These are phyloP conservation scores for Clitocybe nebularis DNA, from an alignment of 1,284 basidiomycete genomes.

Conservation along the genomic window DNA sequence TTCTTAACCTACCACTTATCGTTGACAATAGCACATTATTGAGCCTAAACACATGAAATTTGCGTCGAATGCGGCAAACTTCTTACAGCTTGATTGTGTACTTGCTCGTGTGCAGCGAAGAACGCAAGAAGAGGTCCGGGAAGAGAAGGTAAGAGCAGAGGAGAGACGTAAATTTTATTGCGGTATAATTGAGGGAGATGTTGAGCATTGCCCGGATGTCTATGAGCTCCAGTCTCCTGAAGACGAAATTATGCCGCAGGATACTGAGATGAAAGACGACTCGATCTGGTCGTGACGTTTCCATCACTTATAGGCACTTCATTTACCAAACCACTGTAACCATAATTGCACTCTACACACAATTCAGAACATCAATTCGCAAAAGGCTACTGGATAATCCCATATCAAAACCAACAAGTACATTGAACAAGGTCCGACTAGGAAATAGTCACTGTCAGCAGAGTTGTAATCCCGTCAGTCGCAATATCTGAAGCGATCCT, in stretches of 20 bases:
- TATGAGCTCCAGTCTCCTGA: no score
- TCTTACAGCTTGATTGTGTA: conserved; percentile 77
- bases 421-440: neutral
- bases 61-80: conserved; percentile 79
- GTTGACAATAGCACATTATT: conserved; percentile 66
- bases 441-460: conserved; percentile 29
- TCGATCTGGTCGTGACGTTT: neutral
- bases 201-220: neutral
- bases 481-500: conserved; percentile 27
- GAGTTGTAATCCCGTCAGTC: conserved; percentile 29
- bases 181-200: neutral
- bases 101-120: conserved; percentile 72
- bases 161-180: conserved; percentile 14
- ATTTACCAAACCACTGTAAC: neutral
- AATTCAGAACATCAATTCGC: neutral
- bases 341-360: conserved; percentile 4
- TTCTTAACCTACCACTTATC: conserved; percentile 5
- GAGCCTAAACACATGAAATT: conserved; percentile 84
- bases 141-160: conserved; percentile 22
- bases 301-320: neutral
- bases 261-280: neutral
- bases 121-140: conserved; percentile 43
- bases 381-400: neutral
- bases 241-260: neutral
- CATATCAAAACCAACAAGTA: no score